Conservation (phyloP, 495 filamentous ascomycete genomes). For the Neurospora sp. region DNA sequence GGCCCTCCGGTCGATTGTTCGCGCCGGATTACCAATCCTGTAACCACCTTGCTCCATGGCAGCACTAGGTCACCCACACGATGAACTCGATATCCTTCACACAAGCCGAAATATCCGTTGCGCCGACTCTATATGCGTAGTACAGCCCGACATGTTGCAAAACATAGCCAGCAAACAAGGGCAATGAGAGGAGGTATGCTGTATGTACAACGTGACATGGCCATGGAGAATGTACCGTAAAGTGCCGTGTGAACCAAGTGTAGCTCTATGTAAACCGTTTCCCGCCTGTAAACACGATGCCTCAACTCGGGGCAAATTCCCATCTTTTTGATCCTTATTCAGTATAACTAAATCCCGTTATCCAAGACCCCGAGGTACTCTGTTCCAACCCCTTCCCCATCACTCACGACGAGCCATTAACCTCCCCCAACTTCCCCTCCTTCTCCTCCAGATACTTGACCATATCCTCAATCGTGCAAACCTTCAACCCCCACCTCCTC, state of each 20-base stretch:
- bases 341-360: neutral
- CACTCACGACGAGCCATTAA: constrained; percentile 26
- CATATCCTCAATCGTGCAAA: constrained; percentile 91
- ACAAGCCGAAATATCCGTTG: neutral
- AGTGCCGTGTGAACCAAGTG: neutral
- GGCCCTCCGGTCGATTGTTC: neutral
- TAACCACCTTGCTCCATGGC: neutral
- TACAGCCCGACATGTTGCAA: neutral
- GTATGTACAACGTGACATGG: neutral
- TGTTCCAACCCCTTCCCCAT: neutral
- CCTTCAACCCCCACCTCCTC: constrained; percentile 75
- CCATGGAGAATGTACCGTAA: neutral
- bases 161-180: neutral
- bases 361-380: neutral
- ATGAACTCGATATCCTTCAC: neutral
- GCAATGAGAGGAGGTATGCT: neutral
- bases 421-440: constrained; percentile 34
- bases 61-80: neutral
- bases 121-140: neutral
- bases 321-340: neutral
- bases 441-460: constrained; percentile 66
- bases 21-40: neutral
- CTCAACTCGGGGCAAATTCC: neutral
- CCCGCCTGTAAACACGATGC: neutral
- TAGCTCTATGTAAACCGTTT: neutral